phyloP scores from a whole-genome alignment of 2,329 filamentous ascomycete species.

The Pseudogymnoascus sp. region DNA sequence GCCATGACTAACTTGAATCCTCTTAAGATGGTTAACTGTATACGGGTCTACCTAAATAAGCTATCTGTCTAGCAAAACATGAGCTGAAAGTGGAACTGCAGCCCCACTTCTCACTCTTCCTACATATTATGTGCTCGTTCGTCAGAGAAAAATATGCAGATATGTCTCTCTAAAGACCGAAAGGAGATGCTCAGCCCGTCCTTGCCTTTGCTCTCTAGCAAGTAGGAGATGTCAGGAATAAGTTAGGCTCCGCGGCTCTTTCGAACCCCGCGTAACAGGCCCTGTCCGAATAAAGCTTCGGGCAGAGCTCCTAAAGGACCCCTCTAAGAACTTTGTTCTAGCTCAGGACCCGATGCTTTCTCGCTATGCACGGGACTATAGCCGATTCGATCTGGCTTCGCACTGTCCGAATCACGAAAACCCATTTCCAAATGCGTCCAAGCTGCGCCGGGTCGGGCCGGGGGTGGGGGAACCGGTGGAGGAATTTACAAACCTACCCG shows the following conservation, averaged over 20 bases:
- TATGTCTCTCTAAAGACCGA: not conserved
- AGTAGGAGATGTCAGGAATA: not conserved
- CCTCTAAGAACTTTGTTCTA: not conserved
- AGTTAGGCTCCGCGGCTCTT: not conserved
- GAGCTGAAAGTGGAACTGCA: not conserved
- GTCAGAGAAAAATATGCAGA: not conserved
- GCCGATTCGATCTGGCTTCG: not conserved
- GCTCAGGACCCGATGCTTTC: not conserved
- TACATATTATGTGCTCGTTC: not conserved
- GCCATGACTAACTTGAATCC: no score
- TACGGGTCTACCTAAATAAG: not conserved
- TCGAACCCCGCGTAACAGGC: not conserved
- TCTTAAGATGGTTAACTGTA: not conserved
- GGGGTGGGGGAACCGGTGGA: no score
- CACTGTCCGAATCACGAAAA: not conserved
- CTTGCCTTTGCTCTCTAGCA: not conserved
- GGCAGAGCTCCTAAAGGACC: not conserved
- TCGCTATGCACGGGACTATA: not conserved
- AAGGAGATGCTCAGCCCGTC: not conserved
- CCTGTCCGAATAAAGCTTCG: not conserved
- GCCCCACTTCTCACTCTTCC: not conserved
- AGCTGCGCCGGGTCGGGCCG: not conserved
- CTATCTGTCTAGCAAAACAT: not conserved
- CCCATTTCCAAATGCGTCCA: not conserved
- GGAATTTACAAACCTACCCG: not conserved